Evolutionary conservation across 1,284 basidiomycete genomes (phyloP).

Genomic region (Pulchroboletus neoregius): DNA sequence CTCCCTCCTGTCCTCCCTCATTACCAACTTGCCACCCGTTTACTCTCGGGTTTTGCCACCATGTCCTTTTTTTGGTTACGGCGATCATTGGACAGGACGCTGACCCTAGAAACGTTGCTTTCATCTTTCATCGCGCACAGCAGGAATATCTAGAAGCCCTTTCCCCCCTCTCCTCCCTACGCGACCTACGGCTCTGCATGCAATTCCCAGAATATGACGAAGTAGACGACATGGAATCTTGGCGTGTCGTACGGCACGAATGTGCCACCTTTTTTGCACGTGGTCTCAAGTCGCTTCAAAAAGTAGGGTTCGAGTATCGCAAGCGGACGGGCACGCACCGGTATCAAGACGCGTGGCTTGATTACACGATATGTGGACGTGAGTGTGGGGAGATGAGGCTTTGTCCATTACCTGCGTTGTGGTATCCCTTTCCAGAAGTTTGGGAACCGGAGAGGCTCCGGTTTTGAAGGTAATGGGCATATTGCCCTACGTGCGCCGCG

Average conservation of each 20-base stretch:
- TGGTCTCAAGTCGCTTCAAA: conserved; percentile 31
- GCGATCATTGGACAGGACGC: conserved; percentile 27
- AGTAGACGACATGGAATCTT: conserved; percentile 34
- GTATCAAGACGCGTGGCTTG: conserved; percentile 35
- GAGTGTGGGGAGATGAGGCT: conserved; percentile 21
- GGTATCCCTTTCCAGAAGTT: conserved; percentile 34
- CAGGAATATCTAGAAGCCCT: conserved; percentile 35
- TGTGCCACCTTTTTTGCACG: conserved; percentile 30
- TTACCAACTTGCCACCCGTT: conserved; percentile 18
- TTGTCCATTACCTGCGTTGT: conserved; percentile 26
- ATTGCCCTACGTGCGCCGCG: background rate
- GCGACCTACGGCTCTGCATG: conserved; percentile 31
- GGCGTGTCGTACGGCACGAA: conserved; percentile 28
- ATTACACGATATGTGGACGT: conserved; percentile 28
- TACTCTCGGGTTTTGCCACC: conserved; percentile 9
- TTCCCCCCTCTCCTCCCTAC: conserved; percentile 26
- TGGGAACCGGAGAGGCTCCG: conserved; percentile 26
- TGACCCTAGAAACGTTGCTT: conserved; percentile 32
- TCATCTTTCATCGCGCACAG: conserved; percentile 27
- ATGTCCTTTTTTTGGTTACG: conserved; percentile 21
- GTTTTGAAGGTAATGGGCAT: conserved; percentile 18
- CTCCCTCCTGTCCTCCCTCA: conserved; percentile 13
- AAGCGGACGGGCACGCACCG: conserved; percentile 33
- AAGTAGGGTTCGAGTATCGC: conserved; percentile 34
- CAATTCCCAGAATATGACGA: conserved; percentile 34